phyloP scores from a whole-genome alignment of 805 yeast genomes.

The Lipomyces lipofer region DNA sequence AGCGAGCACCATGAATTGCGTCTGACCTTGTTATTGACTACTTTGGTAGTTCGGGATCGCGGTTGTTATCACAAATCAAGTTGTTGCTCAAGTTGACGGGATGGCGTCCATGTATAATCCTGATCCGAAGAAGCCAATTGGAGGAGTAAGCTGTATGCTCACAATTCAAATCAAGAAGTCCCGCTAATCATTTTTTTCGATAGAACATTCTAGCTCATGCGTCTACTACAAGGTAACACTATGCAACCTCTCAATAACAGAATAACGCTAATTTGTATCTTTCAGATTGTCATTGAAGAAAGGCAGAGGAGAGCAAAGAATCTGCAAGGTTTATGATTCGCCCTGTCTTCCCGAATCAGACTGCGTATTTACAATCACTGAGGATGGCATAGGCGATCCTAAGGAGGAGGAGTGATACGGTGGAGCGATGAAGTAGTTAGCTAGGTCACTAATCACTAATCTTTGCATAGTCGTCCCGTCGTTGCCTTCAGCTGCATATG shows the following conservation, averaged over 20 bases:
- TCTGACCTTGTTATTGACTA: not conserved
- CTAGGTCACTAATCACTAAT: no score
- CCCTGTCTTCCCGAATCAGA: slow-evolving; percentile 97
- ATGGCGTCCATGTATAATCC: slow-evolving; percentile 75
- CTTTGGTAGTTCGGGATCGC: slow-evolving; percentile 76
- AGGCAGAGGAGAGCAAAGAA: slow-evolving; percentile 88
- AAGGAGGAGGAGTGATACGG: slow-evolving; percentile 63
- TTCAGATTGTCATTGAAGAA: slow-evolving; percentile 84
- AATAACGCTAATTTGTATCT: no score
- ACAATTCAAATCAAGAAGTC: not conserved
- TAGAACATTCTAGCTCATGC: slow-evolving; percentile 90
- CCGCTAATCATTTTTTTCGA: not conserved
- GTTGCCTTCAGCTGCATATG: not conserved
- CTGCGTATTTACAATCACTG: slow-evolving; percentile 91
- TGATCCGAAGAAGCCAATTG: slow-evolving; percentile 97
- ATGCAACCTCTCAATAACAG: no score
- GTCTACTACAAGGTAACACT: slow-evolving; percentile 91
- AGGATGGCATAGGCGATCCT: slow-evolving; percentile 97
- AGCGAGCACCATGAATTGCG: not conserved
- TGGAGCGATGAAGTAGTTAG: no score
- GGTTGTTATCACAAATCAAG: slow-evolving; percentile 93
- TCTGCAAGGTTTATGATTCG: slow-evolving; percentile 91
- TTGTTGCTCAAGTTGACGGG: slow-evolving; percentile 96
- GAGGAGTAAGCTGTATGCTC: slow-evolving; percentile 53
- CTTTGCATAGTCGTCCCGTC: no score